Conservation (phyloP, 2,329 filamentous ascomycete genomes). For the Phaeosphaeria sp. region DNA sequence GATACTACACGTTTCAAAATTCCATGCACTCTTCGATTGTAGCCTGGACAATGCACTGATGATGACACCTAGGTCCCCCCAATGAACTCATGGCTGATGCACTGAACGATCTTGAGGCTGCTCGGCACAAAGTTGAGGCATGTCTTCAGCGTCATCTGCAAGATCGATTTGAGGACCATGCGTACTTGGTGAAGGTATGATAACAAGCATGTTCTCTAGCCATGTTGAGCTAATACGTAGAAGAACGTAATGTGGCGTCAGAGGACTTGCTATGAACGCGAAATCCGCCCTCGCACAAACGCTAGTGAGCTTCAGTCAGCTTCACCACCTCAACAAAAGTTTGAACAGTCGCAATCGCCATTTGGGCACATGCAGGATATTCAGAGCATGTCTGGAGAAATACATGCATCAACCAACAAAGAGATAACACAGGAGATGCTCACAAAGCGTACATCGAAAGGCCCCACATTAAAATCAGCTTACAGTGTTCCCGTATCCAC, state of each 20-base stretch:
- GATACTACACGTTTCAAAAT: background rate
- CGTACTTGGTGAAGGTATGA: constrained; percentile 16
- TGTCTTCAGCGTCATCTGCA: constrained; percentile 20
- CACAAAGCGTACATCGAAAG: constrained; percentile 16
- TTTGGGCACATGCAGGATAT: constrained; percentile 28
- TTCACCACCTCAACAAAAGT: constrained; percentile 10
- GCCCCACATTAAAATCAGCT: constrained; percentile 8
- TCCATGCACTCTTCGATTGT: background rate
- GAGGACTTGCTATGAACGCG: constrained; percentile 27
- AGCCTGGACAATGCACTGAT: background rate
- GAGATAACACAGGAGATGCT: constrained; percentile 27
- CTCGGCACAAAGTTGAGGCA: constrained; percentile 14
- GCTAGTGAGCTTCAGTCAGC: background rate
- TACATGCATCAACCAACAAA: background rate
- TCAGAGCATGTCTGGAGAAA: constrained; percentile 16
- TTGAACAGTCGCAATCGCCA: constrained; percentile 28
- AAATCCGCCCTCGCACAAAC: constrained; percentile 13
- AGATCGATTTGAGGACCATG: constrained; percentile 22
- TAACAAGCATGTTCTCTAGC: background rate
- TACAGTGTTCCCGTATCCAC: constrained; percentile 18
- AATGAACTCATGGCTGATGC: background rate
- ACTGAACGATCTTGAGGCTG: constrained; percentile 10
- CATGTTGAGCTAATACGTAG: background rate
- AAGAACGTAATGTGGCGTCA: constrained; percentile 25
- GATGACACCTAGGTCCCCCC: background rate